These are phyloP conservation scores for Candida easanensis DNA, from an alignment of 805 yeast genomes.

Conservation along the genomic window DNA sequence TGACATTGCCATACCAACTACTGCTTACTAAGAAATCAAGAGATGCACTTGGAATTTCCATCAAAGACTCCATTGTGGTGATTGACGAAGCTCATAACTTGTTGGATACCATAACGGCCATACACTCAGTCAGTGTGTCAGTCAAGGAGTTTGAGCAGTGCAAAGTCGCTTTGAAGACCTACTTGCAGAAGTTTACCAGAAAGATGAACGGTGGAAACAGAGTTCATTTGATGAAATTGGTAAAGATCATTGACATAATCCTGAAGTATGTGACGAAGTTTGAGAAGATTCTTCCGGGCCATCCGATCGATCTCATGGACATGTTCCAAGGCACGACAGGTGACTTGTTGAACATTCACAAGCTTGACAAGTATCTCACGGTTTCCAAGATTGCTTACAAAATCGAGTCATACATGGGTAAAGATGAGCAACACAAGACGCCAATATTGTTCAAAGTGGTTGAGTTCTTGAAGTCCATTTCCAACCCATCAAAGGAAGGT, in stretches of 20 bases:
- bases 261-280: slow-evolving; percentile 41
- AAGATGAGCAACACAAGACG: slow-evolving; percentile 14
- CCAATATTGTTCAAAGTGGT: slow-evolving; percentile 56
- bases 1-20: slow-evolving; percentile 84
- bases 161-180: slow-evolving; percentile 47
- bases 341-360: slow-evolving; percentile 69
- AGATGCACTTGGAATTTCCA: slow-evolving; percentile 51
- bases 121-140: slow-evolving; percentile 63
- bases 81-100: slow-evolving; percentile 94
- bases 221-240: slow-evolving; percentile 61
- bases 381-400: slow-evolving; percentile 80
- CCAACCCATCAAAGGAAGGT: slow-evolving; percentile 80
- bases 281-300: slow-evolving; percentile 46
- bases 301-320: slow-evolving; percentile 46
- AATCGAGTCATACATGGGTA: slow-evolving; percentile 65
- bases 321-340: slow-evolving; percentile 59
- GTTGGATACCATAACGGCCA: slow-evolving; percentile 67
- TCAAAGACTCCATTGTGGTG: slow-evolving; percentile 65
- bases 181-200: slow-evolving; percentile 57
- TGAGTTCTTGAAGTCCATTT: slow-evolving; percentile 58
- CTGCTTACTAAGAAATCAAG: slow-evolving; percentile 61
- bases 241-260: slow-evolving; percentile 53
- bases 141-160: slow-evolving; percentile 45
- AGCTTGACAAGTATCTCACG: slow-evolving; percentile 59
- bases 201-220: slow-evolving; percentile 71